Evolutionary conservation across 139 green algal genomes (phyloP).

Genomic region (Spirogloea muscicola): DNA sequence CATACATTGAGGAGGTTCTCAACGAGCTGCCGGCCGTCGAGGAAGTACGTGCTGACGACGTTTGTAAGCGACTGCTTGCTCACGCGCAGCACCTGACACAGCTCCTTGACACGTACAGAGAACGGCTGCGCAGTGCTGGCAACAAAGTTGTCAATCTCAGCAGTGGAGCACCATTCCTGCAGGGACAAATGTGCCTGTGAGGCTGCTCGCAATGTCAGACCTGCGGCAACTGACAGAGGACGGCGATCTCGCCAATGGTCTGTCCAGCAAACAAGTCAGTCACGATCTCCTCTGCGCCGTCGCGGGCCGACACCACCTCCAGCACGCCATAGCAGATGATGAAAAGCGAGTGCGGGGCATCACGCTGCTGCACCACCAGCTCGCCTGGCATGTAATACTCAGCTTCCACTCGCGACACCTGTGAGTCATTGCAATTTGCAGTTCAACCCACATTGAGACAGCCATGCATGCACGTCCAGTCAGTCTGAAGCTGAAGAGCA

Average conservation of each 20-base stretch:
- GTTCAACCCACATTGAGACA: too few relatives aligned
- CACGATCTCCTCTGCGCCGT: conserved; percentile 3
- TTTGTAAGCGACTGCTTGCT: neutral
- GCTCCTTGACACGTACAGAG: neutral
- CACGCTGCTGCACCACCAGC: conserved; percentile 13
- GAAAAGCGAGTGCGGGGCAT: conserved; percentile 16
- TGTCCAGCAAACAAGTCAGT: neutral
- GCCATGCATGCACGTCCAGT: too few relatives aligned
- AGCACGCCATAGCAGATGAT: conserved; percentile 22
- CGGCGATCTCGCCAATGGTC: conserved; percentile 13
- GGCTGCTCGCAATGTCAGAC: too few relatives aligned
- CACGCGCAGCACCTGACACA: conserved; percentile 20
- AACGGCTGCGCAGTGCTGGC: conserved; percentile 34
- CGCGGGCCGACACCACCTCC: neutral
- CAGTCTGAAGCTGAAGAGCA: too few relatives aligned
- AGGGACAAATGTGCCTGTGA: too few relatives aligned
- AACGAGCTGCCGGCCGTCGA: conserved; percentile 12
- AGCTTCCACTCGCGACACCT: conserved; percentile 10
- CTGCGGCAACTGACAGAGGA: conserved; percentile 39
- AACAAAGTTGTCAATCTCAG: too few relatives aligned
- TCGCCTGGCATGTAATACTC: conserved; percentile 24
- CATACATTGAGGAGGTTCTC: conserved; percentile 34
- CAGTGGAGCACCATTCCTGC: too few relatives aligned
- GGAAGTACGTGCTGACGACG: neutral
- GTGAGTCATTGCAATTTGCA: too few relatives aligned